These are phyloP conservation scores for Tuber microsphaerosporum DNA, from an alignment of 495 filamentous ascomycete species.

Conservation along the genomic window DNA sequence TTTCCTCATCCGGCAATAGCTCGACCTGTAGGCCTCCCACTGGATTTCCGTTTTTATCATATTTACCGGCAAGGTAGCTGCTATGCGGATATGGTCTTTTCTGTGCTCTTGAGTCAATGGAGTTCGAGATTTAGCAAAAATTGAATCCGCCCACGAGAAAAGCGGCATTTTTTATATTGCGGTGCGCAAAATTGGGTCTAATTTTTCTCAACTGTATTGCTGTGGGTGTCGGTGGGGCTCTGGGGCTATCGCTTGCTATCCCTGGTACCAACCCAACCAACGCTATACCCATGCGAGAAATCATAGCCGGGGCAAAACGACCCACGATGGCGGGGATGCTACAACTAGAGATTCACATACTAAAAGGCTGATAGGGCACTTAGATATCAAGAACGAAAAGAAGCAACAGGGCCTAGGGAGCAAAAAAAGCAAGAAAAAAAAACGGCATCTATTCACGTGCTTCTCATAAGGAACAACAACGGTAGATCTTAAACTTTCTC, in stretches of 20 bases:
- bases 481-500: not conserved
- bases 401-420: not conserved
- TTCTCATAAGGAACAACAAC: not conserved
- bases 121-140: too few relatives aligned
- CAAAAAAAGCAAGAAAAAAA: not conserved
- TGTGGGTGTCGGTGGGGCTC: not conserved
- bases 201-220: not conserved
- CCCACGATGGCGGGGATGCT: not conserved
- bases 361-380: not conserved
- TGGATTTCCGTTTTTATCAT: too few relatives aligned
- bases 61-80: too few relatives aligned
- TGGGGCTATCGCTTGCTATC: not conserved
- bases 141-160: too few relatives aligned
- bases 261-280: not conserved
- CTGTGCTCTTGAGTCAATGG: too few relatives aligned
- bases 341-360: not conserved
- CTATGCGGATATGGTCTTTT: too few relatives aligned
- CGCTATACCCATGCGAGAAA: conserved; percentile 20
- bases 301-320: conserved; percentile 12
- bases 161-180: too few relatives aligned
- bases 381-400: not conserved
- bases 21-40: too few relatives aligned
- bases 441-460: not conserved
- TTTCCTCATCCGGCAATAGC: not conserved
- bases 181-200: too few relatives aligned